Evolutionary conservation across 2,329 filamentous ascomycete species (phyloP), one percentile per base, ranked within the genome.

Genomic region (Ophiostoma ulmi): DNA sequence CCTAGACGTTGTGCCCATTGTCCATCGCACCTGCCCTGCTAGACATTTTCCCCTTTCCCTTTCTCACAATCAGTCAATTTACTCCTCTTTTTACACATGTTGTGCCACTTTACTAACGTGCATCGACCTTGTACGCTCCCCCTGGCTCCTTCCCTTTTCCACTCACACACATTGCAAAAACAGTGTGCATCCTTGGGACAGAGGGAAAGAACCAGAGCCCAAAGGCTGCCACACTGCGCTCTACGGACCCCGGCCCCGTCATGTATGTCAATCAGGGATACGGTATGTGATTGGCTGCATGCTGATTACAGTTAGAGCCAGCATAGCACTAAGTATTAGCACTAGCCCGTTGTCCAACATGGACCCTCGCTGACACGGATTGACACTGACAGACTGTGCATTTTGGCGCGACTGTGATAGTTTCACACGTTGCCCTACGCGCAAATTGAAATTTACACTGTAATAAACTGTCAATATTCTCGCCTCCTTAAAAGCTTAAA

Each of bases 251-350:
- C 68, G 69, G 69, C 52, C 17, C 66, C 39, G 71, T 72, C 72
- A 70, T 68, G 71, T 71, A 70, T 67, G 68, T 73, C 69, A 72
- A 52, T 72, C 70, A 73, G 73, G 74, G 74, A 75, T 74, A 55
- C 26, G 58, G 13, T 5, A 35, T 70, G 20, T 74, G 73, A 72
- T 75, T 75, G 74, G 74, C 65, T 67, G 39, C 44, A 67, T 31
- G 13, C 22, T 17, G 58, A 35, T 63, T 63, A 35, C 13, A 63
- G 58, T 35, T 63, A 35, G 58, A 63, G 58, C 58, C 26, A 26
- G 58, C 26, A 63, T 63, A 63, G 58, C 58, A 63, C 58, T 63
- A 63, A 55, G 22, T 13, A n/a, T n/a, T 48, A 48, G 52, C 52
- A 26, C 52, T 17, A 58, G n/a, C 52, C 52, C 58, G 26, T 63